Conservation (phyloP, 2,329 filamentous ascomycete genomes). For the Colletotrichum plurivorum region DNA sequence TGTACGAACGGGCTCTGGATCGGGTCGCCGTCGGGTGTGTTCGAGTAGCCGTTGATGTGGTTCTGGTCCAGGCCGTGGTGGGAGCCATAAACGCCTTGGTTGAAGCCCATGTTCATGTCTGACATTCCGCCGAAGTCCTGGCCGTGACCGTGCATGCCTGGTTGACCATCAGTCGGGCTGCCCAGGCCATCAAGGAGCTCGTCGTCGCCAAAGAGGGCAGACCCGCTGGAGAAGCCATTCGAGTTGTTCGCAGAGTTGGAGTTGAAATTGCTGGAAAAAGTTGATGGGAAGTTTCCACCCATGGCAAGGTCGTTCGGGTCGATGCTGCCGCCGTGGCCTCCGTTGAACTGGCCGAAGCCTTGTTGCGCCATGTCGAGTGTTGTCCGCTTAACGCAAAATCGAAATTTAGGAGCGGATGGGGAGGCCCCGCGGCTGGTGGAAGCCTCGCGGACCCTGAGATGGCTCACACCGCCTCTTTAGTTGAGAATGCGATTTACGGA, state of each 20-base stretch:
- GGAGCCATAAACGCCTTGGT: conserved; percentile 65
- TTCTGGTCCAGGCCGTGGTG: conserved; percentile 76
- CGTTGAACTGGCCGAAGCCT: conserved; percentile 70
- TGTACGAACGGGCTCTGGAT: conserved; percentile 92
- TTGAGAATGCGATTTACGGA: neutral
- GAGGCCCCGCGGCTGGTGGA: conserved; percentile 16
- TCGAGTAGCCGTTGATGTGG: conserved; percentile 86
- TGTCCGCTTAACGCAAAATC: conserved; percentile 2
- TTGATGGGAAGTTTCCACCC: conserved; percentile 70
- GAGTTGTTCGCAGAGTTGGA: conserved; percentile 69
- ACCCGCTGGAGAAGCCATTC: conserved; percentile 82
- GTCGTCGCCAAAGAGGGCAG: conserved; percentile 87
- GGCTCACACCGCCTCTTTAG: conserved; percentile 32
- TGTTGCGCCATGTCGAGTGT: conserved; percentile 66
- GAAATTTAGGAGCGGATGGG: neutral
- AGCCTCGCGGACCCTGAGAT: conserved; percentile 11
- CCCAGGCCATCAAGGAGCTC: conserved; percentile 84
- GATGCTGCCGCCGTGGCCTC: conserved; percentile 68
- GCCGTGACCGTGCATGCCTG: conserved; percentile 65
- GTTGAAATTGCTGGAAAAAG: conserved; percentile 70
- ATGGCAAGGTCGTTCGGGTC: conserved; percentile 90
- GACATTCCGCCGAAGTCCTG: conserved; percentile 71
- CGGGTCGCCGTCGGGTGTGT: conserved; percentile 91
- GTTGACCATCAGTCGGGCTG: conserved; percentile 67
- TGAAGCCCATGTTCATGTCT: conserved; percentile 70